These are phyloP conservation scores for Cystoderma amianthinum DNA, from an alignment of 768 basidiomycete genomes.

Conservation along the genomic window DNA sequence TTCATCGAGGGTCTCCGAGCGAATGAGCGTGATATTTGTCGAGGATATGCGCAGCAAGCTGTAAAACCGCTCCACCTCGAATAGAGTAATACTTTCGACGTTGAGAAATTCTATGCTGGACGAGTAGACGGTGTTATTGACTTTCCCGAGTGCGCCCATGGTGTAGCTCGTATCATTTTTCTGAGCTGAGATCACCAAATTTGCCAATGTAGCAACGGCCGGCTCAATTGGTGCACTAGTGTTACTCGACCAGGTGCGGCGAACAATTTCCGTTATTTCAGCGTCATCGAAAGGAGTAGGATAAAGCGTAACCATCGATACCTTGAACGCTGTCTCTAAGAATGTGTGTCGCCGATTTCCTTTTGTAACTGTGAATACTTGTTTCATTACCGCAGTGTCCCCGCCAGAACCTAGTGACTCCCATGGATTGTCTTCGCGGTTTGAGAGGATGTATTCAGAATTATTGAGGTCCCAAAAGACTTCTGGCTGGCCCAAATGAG, in stretches of 20 bases:
- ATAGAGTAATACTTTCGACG: constrained; percentile 1
- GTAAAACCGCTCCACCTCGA: background rate
- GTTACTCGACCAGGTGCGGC: constrained; percentile 5
- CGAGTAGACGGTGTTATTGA: constrained; percentile 3
- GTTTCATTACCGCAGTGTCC: constrained; percentile 8
- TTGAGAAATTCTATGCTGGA: constrained; percentile 6
- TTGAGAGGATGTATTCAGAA: constrained; percentile 1
- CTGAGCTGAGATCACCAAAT: constrained; percentile 5
- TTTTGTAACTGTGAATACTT: constrained; percentile 9
- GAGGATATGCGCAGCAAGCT: constrained; percentile 3
- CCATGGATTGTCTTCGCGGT: constrained; percentile 5
- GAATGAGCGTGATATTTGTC: constrained; percentile 6
- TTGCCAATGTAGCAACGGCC: constrained; percentile 3
- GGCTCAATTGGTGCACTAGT: constrained; percentile 4
- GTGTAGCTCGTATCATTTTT: constrained; percentile 3
- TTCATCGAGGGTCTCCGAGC: constrained; percentile 4
- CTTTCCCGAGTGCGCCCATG: constrained; percentile 5
- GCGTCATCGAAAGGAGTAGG: constrained; percentile 2
- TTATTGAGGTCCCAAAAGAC: constrained; percentile 6
- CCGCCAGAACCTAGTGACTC: constrained; percentile 4
- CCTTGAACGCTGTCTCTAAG: constrained; percentile 5
- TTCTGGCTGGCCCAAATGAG: constrained; percentile 2
- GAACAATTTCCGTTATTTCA: constrained; percentile 6
- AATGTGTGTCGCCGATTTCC: constrained; percentile 6
- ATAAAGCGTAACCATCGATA: constrained; percentile 4